Conservation (phyloP, 2,329 filamentous ascomycete species). For the Paecilomyces fulvus region DNA sequence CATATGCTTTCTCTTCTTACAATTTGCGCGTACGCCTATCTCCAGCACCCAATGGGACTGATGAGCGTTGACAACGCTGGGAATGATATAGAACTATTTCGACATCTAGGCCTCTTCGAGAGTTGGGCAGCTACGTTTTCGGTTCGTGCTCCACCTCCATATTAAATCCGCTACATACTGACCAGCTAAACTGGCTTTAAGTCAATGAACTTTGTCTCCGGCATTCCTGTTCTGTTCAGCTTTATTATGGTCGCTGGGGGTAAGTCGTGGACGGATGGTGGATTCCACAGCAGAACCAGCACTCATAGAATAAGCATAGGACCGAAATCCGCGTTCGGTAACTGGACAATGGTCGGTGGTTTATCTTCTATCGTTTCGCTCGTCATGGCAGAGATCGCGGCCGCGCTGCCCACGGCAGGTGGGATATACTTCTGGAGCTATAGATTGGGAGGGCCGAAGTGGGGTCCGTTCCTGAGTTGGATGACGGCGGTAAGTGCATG, state of each 20-base stretch:
- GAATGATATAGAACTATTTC: not conserved
- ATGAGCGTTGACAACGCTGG: not conserved
- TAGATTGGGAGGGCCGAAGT: constrained; percentile 26
- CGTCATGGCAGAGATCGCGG: constrained; percentile 31
- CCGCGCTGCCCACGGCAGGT: constrained; percentile 29
- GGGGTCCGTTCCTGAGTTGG: constrained; percentile 32
- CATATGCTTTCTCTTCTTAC: too few species aligned
- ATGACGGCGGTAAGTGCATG: constrained; percentile 22
- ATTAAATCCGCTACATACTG: not conserved
- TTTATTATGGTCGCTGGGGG: constrained; percentile 32
- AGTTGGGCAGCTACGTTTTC: constrained; percentile 29
- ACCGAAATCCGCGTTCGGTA: constrained; percentile 29
- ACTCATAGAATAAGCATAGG: constrained; percentile 5
- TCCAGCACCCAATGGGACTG: not conserved
- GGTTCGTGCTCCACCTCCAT: constrained; percentile 5
- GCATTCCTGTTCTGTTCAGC: constrained; percentile 33
- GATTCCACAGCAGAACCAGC: not conserved
- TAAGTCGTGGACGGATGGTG: not conserved
- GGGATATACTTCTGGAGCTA: constrained; percentile 35
- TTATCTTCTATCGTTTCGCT: constrained; percentile 28
- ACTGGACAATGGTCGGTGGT: constrained; percentile 33
- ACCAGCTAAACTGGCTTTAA: not conserved
- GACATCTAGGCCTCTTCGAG: constrained; percentile 18
- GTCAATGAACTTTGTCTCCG: constrained; percentile 31
- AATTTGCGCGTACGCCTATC: not conserved